Evolutionary conservation across 495 filamentous ascomycete genomes (phyloP).

Genomic region (Aspergillus heteromorphus): DNA sequence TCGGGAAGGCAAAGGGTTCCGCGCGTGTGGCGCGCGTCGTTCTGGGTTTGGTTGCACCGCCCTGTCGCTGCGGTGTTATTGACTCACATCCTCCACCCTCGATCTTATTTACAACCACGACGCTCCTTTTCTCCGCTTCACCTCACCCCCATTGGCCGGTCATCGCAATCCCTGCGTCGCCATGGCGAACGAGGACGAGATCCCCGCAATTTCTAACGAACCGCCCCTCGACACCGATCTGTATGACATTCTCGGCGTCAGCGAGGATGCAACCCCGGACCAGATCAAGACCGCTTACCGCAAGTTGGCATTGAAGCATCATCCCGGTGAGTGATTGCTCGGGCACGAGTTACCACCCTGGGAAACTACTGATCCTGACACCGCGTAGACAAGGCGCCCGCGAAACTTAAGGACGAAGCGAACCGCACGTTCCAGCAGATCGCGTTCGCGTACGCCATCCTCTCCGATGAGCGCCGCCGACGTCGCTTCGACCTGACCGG

Average conservation of each 20-base stretch:
- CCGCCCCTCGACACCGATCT: constrained; percentile 63
- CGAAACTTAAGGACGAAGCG: constrained; percentile 59
- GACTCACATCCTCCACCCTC: not conserved
- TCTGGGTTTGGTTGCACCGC: constrained; percentile 5
- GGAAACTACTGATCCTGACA: not conserved
- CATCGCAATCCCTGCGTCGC: not conserved
- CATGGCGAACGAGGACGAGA: not conserved
- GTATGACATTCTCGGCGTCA: constrained; percentile 79
- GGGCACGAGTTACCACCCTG: not conserved
- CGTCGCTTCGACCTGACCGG: constrained; percentile 85
- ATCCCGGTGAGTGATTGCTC: constrained; percentile 62
- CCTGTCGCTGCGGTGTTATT: not conserved
- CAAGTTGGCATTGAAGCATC: constrained; percentile 80
- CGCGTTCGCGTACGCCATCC: constrained; percentile 88
- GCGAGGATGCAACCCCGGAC: constrained; percentile 60
- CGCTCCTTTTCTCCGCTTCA: not conserved
- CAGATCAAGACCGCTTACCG: constrained; percentile 95
- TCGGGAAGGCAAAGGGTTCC: constrained; percentile 11
- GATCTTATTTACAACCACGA: not conserved
- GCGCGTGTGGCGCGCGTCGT: constrained; percentile 4
- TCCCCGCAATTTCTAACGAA: constrained; percentile 24
- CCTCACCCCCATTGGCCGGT: constrained; percentile 16
- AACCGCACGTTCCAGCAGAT: constrained; percentile 79
- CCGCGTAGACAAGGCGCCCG: constrained; percentile 63
- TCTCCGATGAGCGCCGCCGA: constrained; percentile 73